Percentiles rank a stretch among this genome's conserved stretches.
Conservation (phyloP, 1,284 basidiomycete species). For the Naganishia albida region DNA sequence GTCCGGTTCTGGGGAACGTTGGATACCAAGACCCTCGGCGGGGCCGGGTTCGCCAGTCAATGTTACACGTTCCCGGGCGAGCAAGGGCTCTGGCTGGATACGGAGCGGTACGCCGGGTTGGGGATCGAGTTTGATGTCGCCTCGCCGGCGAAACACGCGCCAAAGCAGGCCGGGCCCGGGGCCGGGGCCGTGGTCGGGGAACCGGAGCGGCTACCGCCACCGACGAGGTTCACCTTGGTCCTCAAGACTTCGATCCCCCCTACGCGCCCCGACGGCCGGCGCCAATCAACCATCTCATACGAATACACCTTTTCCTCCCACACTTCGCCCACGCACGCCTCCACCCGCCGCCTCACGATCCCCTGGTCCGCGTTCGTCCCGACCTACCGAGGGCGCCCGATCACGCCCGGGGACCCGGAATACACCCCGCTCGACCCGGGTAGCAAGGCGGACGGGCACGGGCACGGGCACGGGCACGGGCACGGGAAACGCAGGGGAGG, state of each 20-base stretch:
- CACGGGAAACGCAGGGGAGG: conserved; percentile 8
- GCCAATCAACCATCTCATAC: conserved; percentile 54
- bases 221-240: conserved; percentile 51
- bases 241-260: conserved; percentile 52
- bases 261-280: conserved; percentile 48
- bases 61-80: conserved; percentile 44
- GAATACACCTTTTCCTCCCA: conserved; percentile 50
- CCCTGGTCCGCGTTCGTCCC: conserved; percentile 54
- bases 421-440: conserved; percentile 45
- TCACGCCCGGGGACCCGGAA: conserved; percentile 41
- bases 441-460: conserved; percentile 32
- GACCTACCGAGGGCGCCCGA: conserved; percentile 54
- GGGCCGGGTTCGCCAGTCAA: conserved; percentile 59
- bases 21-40: conserved; percentile 57
- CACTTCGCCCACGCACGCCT: not conserved
- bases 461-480: no score
- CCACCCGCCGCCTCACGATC: conserved; percentile 35
- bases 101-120: conserved; percentile 36
- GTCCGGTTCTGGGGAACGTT: conserved; percentile 45
- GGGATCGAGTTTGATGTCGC: conserved; percentile 30
- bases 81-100: conserved; percentile 23
- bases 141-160: not conserved
- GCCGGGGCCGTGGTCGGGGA: conserved; percentile 10
- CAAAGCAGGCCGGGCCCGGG: no score
- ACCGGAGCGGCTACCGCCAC: conserved; percentile 12